Conservation (phyloP, 2,329 filamentous ascomycete species). For the Nannizzia gypsea region DNA sequence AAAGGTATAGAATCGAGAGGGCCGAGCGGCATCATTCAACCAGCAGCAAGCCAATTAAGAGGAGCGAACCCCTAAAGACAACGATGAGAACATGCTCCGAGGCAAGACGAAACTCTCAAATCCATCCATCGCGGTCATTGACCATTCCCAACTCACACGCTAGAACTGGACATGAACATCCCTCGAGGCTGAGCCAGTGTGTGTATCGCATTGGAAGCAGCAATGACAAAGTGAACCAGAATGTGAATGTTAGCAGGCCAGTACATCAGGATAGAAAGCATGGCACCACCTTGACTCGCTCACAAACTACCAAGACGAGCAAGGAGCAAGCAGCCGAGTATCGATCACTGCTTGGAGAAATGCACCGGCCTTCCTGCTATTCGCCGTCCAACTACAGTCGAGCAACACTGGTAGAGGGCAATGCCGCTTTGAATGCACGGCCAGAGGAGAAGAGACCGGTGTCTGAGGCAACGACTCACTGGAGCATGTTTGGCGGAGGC, state of each 20-base stretch:
- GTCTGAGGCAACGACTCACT: neutral
- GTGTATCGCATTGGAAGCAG: neutral
- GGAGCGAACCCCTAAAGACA: neutral
- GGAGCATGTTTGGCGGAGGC: neutral
- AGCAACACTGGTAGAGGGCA: neutral
- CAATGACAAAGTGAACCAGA: neutral
- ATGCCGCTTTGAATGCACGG: neutral
- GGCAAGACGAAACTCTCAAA: neutral
- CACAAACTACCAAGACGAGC: conserved; percentile 5
- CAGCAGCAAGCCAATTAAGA: neutral
- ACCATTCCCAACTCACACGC: neutral
- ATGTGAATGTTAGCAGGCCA: neutral
- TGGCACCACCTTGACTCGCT: neutral
- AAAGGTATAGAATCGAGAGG: neutral
- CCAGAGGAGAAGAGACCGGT: neutral
- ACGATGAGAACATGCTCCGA: neutral
- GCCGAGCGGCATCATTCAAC: neutral
- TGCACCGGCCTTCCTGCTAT: neutral
- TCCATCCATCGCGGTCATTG: neutral
- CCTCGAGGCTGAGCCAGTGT: neutral
- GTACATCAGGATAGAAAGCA: neutral
- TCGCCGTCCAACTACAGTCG: neutral
- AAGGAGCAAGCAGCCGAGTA: conserved; percentile 7
- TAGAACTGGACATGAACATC: neutral
- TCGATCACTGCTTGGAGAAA: neutral